Evolutionary conservation across 2,329 filamentous ascomycete genomes (phyloP), one percentile per base, ranked within the genome.

Genomic region (Purpureocillium lavendulum): DNA sequence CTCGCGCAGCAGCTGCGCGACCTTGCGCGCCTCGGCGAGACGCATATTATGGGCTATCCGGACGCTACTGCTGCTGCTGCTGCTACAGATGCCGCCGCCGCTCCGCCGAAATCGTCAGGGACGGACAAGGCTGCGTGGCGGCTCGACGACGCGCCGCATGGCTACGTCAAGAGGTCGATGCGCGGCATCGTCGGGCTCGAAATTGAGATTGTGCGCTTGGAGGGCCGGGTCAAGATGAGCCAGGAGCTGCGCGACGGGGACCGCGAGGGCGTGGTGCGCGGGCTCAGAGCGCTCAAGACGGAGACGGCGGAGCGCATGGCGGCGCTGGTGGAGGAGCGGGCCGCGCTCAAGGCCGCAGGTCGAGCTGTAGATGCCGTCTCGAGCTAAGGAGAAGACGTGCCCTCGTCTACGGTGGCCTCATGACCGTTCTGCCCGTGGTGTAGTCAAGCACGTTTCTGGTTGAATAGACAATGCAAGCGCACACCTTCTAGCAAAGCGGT

Each of bases 191-290:
- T 80, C 21, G 77, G 77, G 0, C 65, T 82, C 13, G 73, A 81
- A 51, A 73, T 83, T 34, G 55, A 59, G 30, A 67, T 82, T 40
- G 65, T 68, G 1, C 51, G 66, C 5, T 51, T 82, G 24, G 70
- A 71, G 36, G 77, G 78, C 10, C 80, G 79, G 58, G 78, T 73
- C 46, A 82, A 82, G 62, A 79, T 80, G 77, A 80, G 73, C 46
- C 78, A 82, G 58, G 77, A 82, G 50, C 63, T 70, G 63, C 41
- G 52, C 0, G 50, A 54, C 2, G 74, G 65, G 0, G 78, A 82
- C 49, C 53, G 67, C 0, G 57, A 71, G 21, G 79, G 80, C 1
- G 71, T 82, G 0, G 58, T 77, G 9, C 51, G 69, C 4, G 79
- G 80, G 0, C 80, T 84, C 45, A 55, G 59, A 26, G 44, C 33